Percentiles rank a stretch among this genome's conserved stretches.
phyloP scores from a whole-genome alignment of 2,329 filamentous ascomycete genomes.

The Nakataea oryzae region DNA sequence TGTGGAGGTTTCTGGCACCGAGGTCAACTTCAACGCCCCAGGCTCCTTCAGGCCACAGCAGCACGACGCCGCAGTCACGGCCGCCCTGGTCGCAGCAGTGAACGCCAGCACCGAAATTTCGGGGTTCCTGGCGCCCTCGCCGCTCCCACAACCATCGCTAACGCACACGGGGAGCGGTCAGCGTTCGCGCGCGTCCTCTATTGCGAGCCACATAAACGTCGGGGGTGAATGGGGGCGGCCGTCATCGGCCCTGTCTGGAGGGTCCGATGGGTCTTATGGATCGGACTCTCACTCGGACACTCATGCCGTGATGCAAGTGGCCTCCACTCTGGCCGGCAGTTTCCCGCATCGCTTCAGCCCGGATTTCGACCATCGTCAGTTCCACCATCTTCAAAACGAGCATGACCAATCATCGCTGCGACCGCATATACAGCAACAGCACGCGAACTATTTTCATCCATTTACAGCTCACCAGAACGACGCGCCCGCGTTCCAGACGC shows the following conservation, averaged over 20 bases:
- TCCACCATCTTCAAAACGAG: not conserved
- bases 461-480: not conserved
- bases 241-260: not conserved
- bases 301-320: not conserved
- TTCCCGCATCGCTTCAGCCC: not conserved
- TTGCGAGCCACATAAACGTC: not conserved
- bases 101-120: not conserved
- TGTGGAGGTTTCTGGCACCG: not conserved
- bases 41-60: constrained; percentile 5
- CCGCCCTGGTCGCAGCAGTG: not conserved
- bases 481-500: not conserved
- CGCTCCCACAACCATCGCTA: not conserved
- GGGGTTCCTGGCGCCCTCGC: constrained; percentile 3
- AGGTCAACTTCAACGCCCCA: constrained; percentile 1
- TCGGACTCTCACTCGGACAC: not conserved
- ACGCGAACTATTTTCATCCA: not conserved
- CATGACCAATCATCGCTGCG: not conserved
- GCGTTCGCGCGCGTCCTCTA: not conserved
- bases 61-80: not conserved
- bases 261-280: not conserved
- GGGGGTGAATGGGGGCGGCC: not conserved
- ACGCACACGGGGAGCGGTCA: not conserved
- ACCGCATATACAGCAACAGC: not conserved
- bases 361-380: not conserved
- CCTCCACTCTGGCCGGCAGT: not conserved